Base-by-base conservation (phyloP, 2,329 filamentous ascomycete species). In the Botrytis pseudocinerea region DNA sequence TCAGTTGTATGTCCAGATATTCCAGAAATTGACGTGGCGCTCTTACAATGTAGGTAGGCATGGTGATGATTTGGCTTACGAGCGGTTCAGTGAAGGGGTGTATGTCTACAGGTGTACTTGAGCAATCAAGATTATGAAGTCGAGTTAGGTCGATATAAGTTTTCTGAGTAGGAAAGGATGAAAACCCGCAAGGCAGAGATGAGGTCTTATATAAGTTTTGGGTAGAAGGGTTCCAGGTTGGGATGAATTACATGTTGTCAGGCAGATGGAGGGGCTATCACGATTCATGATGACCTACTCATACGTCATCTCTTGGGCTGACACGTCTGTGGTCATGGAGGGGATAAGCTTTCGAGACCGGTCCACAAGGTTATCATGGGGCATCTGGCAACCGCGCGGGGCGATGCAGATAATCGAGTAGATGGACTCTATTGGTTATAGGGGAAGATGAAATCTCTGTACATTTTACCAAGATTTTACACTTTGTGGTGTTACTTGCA, bases 281-380 rank as follows among this genome's bases (percentile, higher is more conserved):
- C 32, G 63, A 65, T 1, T 65, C 44, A 25, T 48, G 32, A 48
- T n/a, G 4, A 16, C 40, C 40, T 32, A 25, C 10, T 54, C 64
- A 68, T 68, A 68, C 64, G 64, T 68, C 64, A 68, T 68, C n/a
- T 22, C 1, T 25, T 42, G 48, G 35, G n/a, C 2, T 68, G 48
- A 68, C 65, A 68, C 64, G 64, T 68, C 64, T 66, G 0, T 4
- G 46, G 9, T 16, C 12, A 66, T 12, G 14, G 46, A 42, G 25
- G 46, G 46, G 25, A n/a, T 4, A 40, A 28, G 22, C 35, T 54
- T 40, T 28, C 0, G 46, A 42, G 44, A 9, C 0, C 35, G 48
- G 48, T 18, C 9, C 35, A 57, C 35, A 57, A 54, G 2, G 4
- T 9, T 57, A 48, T n/a, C 35, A 68, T 28, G 46, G n/a, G 32